phyloP scores from a whole-genome alignment of 2,329 filamentous ascomycete genomes.

The Cladosporium sp. region DNA sequence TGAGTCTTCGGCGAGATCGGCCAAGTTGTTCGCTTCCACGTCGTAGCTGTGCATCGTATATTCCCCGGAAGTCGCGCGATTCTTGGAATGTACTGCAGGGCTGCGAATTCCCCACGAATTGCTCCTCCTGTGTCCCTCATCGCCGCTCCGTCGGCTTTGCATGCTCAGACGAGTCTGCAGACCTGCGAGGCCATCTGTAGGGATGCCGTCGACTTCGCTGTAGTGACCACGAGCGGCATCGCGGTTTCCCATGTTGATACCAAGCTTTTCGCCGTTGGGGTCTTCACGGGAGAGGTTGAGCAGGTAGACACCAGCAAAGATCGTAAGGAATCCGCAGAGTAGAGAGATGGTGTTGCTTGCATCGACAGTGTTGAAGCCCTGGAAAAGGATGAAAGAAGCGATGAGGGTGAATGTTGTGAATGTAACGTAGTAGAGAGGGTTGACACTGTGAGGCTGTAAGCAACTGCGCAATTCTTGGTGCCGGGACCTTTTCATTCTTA shows the following conservation, averaged over 20 bases:
- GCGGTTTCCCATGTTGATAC: slow-evolving; percentile 55
- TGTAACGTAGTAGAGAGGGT: slow-evolving; percentile 95
- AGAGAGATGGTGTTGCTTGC: slow-evolving; percentile 89
- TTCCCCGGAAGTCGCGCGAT: slow-evolving; percentile 43
- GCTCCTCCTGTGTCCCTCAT: slow-evolving; percentile 55
- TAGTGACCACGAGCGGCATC: slow-evolving; percentile 37
- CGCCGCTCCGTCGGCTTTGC: slow-evolving; percentile 77
- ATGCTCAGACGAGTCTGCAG: slow-evolving; percentile 90
- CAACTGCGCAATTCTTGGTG: background rate
- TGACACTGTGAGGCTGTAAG: slow-evolving; percentile 62
- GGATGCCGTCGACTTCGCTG: slow-evolving; percentile 69
- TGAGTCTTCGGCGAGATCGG: slow-evolving; percentile 75
- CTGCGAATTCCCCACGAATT: slow-evolving; percentile 45
- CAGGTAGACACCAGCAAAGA: slow-evolving; percentile 93
- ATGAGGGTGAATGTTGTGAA: slow-evolving; percentile 93
- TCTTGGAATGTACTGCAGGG: slow-evolving; percentile 53
- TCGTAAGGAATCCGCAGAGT: slow-evolving; percentile 88
- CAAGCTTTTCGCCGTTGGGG: slow-evolving; percentile 71
- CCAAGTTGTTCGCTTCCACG: slow-evolving; percentile 70
- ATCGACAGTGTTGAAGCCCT: slow-evolving; percentile 92
- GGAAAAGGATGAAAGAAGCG: slow-evolving; percentile 94
- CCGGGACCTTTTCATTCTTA: slow-evolving; percentile 51
- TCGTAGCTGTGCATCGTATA: slow-evolving; percentile 89
- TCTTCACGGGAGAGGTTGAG: slow-evolving; percentile 93
- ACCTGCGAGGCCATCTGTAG: slow-evolving; percentile 86